Percentiles rank a stretch among this genome's conserved stretches.
Conservation (phyloP, 2,329 filamentous ascomycete species). For the Paraphoma chrysanthemicola region DNA sequence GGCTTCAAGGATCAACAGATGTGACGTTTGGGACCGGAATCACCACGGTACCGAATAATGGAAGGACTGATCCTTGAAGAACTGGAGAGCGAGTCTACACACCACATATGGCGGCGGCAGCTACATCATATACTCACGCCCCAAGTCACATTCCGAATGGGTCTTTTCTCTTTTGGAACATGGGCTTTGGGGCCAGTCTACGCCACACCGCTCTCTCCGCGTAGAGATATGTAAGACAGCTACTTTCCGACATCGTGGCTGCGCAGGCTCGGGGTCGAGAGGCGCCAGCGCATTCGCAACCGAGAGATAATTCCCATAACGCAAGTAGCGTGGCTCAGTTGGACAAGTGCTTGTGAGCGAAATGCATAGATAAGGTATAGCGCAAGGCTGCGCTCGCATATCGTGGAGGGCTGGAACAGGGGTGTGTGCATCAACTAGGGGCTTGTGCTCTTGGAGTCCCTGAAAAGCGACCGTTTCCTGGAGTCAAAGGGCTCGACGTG, state of each 20-base stretch:
- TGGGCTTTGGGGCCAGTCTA: neutral
- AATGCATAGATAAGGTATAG: neutral
- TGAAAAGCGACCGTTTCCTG: neutral
- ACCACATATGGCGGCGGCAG: neutral
- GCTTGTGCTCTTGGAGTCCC: neutral
- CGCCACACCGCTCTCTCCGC: neutral
- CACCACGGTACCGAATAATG: neutral
- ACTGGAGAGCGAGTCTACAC: neutral
- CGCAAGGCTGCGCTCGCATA: neutral
- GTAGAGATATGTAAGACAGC: neutral
- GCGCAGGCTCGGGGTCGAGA: neutral
- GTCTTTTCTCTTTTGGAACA: neutral
- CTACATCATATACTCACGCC: neutral
- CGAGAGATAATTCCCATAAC: neutral
- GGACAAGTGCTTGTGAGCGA: neutral
- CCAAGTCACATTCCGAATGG: neutral
- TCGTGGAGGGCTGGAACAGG: conserved; percentile 2
- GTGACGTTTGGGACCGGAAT: neutral
- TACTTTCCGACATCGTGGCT: neutral
- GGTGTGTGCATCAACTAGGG: neutral
- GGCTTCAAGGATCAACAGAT: neutral
- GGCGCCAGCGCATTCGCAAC: neutral
- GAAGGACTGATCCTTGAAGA: neutral
- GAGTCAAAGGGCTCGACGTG: neutral
- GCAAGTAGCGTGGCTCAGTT: neutral